Evolutionary conservation across 805 yeast species (phyloP).

Genomic region (Candida adriatica): DNA sequence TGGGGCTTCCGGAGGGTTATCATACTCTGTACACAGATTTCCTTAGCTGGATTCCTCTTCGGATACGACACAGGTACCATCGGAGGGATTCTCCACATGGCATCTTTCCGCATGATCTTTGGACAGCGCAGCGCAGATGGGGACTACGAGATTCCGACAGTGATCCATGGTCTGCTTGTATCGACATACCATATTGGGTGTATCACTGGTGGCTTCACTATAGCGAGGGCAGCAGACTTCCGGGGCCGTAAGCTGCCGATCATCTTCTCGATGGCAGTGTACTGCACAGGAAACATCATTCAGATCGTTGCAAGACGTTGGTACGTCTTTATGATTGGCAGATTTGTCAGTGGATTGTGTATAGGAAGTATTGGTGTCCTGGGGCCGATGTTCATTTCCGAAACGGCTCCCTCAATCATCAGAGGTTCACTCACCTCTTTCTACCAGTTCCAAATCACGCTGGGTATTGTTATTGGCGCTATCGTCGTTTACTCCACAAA

Average conservation of each 20-base stretch:
- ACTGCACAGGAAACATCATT: constrained; percentile 51
- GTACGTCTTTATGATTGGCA: constrained; percentile 60
- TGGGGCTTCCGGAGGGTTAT: constrained; percentile 13
- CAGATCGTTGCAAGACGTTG: constrained; percentile 52
- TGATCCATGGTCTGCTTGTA: constrained; percentile 38
- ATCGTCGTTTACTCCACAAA: constrained; percentile 54
- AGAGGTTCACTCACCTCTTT: constrained; percentile 64
- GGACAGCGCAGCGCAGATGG: constrained; percentile 3
- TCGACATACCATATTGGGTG: constrained; percentile 62
- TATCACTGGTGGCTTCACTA: constrained; percentile 58
- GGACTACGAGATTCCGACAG: constrained; percentile 19
- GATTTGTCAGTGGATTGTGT: constrained; percentile 64
- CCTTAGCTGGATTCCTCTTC: constrained; percentile 66
- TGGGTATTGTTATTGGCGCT: constrained; percentile 63
- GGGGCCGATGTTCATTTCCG: constrained; percentile 65
- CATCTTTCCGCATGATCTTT: constrained; percentile 33
- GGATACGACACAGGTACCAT: constrained; percentile 77
- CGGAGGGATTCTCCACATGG: constrained; percentile 62
- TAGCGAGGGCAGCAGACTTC: constrained; percentile 52
- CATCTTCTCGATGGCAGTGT: constrained; percentile 44
- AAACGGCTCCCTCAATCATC: constrained; percentile 55
- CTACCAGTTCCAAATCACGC: constrained; percentile 57
- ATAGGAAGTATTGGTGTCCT: constrained; percentile 70
- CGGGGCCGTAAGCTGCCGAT: constrained; percentile 58
- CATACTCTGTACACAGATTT: constrained; percentile 38